Conservation (phyloP, 2,329 filamentous ascomycete species). For the Cladosporium sp. region DNA sequence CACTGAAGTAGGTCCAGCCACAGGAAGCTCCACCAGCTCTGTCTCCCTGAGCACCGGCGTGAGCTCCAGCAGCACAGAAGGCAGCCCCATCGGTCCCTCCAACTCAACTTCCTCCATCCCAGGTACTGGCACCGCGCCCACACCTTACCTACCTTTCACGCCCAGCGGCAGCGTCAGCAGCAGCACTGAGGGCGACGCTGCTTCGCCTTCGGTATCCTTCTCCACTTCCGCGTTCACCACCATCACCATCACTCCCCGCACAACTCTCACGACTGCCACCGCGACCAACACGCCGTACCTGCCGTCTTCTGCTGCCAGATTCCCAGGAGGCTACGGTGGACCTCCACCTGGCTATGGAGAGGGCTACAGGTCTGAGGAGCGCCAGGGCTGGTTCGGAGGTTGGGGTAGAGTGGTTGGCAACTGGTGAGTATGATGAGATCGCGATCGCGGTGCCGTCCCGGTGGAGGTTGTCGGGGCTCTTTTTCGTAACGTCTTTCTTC, state of each 20-base stretch:
- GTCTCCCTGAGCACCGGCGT: conserved; percentile 15
- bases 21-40: background rate
- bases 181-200: conserved; percentile 5
- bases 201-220: background rate
- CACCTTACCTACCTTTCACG: conserved; percentile 4
- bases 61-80: background rate
- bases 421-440: background rate
- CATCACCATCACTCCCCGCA: conserved; percentile 13
- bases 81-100: conserved; percentile 25
- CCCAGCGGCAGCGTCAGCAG: conserved; percentile 10
- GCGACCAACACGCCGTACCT: conserved; percentile 25
- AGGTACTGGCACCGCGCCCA: conserved; percentile 20
- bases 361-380: conserved; percentile 9
- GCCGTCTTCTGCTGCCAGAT: conserved; percentile 18
- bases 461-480: background rate
- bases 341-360: conserved; percentile 22
- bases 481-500: background rate
- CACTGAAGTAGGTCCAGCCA: background rate
- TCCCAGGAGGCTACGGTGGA: conserved; percentile 17
- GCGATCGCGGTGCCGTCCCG: background rate
- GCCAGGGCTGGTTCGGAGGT: conserved; percentile 16
- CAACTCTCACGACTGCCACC: background rate
- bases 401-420: conserved; percentile 17
- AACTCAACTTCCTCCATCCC: conserved; percentile 25
- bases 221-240: conserved; percentile 23